Conservation (phyloP, 306 rosid genomes). For the Boehmeria nivea region DNA sequence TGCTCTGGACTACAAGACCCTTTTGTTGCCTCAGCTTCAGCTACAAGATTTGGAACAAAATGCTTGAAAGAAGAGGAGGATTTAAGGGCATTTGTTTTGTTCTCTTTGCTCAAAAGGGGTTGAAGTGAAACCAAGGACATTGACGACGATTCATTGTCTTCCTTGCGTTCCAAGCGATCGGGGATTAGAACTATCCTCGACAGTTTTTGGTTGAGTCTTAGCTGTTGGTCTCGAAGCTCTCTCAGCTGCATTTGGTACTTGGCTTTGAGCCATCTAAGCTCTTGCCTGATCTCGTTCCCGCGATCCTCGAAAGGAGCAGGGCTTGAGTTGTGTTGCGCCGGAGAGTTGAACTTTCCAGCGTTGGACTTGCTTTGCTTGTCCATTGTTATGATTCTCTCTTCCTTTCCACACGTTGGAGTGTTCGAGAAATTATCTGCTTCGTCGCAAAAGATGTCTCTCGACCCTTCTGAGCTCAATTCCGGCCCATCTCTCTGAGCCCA, state of each 20-base stretch:
- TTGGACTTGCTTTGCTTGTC: constrained; percentile 32
- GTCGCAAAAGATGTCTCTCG: constrained; percentile 35
- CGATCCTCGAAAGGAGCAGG: constrained; percentile 34
- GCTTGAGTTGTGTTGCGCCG: constrained; percentile 17
- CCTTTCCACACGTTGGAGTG: constrained; percentile 29
- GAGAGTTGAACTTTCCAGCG: constrained; percentile 27
- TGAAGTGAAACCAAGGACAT: constrained; percentile 16
- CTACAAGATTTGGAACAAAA: constrained; percentile 7
- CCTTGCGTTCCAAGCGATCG: constrained; percentile 33
- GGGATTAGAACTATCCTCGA: constrained; percentile 31
- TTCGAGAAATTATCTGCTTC: constrained; percentile 31
- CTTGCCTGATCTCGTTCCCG: constrained; percentile 90
- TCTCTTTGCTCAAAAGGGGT: constrained; percentile 24
- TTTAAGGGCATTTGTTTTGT: constrained; percentile 23
- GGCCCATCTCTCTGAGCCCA: constrained; percentile 75
- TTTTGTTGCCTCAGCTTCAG: constrained; percentile 30
- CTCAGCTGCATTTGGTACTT: constrained; percentile 87
- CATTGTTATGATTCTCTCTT: constrained; percentile 36
- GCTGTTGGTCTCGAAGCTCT: constrained; percentile 72
- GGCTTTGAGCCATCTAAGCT: constrained; percentile 97
- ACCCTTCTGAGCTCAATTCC: constrained; percentile 31
- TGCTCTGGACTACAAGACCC: constrained; percentile 40
- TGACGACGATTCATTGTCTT: constrained; percentile 19
- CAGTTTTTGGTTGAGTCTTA: constrained; percentile 37
- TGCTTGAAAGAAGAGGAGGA: constrained; percentile 27